These are phyloP conservation scores for Jacaranda mimosifolia DNA, from an alignment of 257 asterid species.

Conservation along the genomic window DNA sequence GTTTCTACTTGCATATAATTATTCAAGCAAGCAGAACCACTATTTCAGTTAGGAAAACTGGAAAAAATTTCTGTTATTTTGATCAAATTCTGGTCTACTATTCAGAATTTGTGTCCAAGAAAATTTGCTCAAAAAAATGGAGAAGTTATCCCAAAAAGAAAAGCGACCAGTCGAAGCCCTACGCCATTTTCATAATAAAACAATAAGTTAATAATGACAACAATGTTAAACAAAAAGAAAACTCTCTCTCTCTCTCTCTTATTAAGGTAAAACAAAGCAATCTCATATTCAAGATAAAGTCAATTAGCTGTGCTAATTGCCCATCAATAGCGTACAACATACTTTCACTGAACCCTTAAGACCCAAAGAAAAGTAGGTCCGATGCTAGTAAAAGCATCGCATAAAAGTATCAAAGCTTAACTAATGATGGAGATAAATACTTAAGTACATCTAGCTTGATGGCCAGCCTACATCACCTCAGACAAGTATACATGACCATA, in stretches of 20 bases:
- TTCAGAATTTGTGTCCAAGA: slow-evolving; percentile 8
- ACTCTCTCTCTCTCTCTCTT: no score
- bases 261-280: slow-evolving; percentile 21
- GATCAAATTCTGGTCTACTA: slow-evolving; percentile 19
- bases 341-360: not conserved
- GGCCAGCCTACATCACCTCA: slow-evolving; percentile 2
- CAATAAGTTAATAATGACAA: not conserved
- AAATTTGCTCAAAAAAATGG: not conserved
- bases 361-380: no score
- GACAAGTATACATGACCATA: slow-evolving; percentile 5
- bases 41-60: not conserved
- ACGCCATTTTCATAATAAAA: not conserved
- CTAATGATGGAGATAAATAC: not conserved
- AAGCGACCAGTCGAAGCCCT: not conserved
- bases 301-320: not conserved
- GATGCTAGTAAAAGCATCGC: no score
- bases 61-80: not conserved
- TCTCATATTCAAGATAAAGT: not conserved
- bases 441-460: slow-evolving; percentile 15
- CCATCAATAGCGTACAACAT: not conserved
- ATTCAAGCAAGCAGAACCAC: slow-evolving; percentile 18
- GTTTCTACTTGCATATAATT: not conserved
- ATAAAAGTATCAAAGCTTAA: no score
- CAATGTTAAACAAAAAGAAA: no score
- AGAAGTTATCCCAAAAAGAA: not conserved